Evolutionary conservation across 2,329 filamentous ascomycete species (phyloP), one percentile per base, ranked within the genome.

Genomic region (Grosmannia clavigera): DNA sequence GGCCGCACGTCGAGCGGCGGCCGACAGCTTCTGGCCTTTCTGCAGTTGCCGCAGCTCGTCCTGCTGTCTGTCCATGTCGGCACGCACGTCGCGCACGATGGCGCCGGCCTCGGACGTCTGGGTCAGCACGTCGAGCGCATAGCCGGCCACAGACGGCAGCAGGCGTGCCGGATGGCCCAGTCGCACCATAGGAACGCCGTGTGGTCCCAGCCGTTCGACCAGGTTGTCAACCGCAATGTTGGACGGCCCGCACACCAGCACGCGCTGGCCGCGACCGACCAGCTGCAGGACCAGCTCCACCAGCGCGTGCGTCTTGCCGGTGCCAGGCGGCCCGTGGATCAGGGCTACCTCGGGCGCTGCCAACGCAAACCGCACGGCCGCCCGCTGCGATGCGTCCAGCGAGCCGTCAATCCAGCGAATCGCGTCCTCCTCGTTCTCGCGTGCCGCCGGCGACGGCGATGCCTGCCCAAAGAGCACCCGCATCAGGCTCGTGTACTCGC

Each of bases 181-280:
- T 1, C 94, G 87, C 43, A 97, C 81, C 67, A 97, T 90, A 0
- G 90, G 87, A 1, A 96, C 79, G 68, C 90, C 91, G 71, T 92
- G 88, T 0, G 88, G 84, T 2, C 91, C 84, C 1, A 97, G 81
- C 9, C 94, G 85, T 73, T 99, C 94, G 10, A 96, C 92, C 61
- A 99, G 95, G 69, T 99, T 99, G 79, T 99, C 94, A 1, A 99
- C 94, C 0, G 90, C 94, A 66, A 99, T 92, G 70, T 99, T 99
- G 35, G 90, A 96, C 0, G 94, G 94, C 0, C 92, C 94, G 68
- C 94, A 97, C n/a, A 97, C 92, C 1, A 97, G 79, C 12, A 97
- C 78, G 1, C 91, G 83, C 59, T 86, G 80, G 40, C 84, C 81
- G 29, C 83, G 82, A 68, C 85, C 86, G 59, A 95, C 77, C 66